Base-by-base conservation (phyloP, 805 yeast species). In the Helenozyma rhizophorensis region DNA sequence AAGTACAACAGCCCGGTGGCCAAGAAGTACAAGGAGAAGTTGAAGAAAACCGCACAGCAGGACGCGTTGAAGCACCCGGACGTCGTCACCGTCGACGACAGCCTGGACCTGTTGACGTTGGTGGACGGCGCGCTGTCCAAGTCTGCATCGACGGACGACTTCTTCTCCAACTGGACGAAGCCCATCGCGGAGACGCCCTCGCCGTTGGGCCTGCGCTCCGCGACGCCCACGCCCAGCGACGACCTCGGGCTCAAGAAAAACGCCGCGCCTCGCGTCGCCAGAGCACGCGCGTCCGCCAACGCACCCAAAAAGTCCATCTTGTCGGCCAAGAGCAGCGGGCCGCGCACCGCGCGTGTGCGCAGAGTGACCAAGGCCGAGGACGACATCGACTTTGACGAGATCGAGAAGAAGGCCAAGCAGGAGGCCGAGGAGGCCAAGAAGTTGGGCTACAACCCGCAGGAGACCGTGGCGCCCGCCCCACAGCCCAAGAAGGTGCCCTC, bases 111-210 rank as follows among this genome's bases (percentile, higher is more conserved):
- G 26, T 34, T 54, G 28, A 34, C 37, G 29, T 51, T 47, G 29
- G 58, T 67, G 10, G 56, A 62, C 7, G 50, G 58, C 13, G 42
- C 53, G 11, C 57, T 70, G 13, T 57, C 67, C 13, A 55, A 55
- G 18, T 60, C 62, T 14, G 70, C 65, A 28, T 68, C 76, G 19
- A 72, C 72, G 16, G 96, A 88, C 58, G 96, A 87, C 60, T 93
- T 93, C 58, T 93, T 93, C 62, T 74, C 93, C 33, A 81, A 78
- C 54, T 89, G 96, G 93, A 86, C 85, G 37, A 86, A 86, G 52
- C 87, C 95, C n/a, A 60, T 67, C 27, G 60, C 71, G 16, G 60
- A 73, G 12, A 60, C 80, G 4, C 63, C 77, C 9, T 70, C 77
- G 4, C 79, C 80, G 10, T 42, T 72, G 39, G 64, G 64, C 2